Conservation (phyloP, 495 filamentous ascomycete species). For the Mytilinidion resinicola region DNA sequence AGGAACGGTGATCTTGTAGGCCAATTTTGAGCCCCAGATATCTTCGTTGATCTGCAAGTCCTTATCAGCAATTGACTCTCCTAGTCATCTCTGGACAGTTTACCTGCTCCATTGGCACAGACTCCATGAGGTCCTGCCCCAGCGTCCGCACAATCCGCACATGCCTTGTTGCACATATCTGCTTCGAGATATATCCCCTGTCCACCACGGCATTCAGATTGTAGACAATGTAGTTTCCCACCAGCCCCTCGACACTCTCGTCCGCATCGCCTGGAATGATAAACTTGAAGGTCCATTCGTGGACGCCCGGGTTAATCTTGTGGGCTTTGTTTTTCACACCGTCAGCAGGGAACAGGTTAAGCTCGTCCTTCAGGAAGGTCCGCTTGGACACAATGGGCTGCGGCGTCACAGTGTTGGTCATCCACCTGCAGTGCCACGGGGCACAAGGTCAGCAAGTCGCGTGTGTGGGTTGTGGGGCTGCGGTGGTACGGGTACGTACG, state of each 20-base stretch:
- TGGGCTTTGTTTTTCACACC: slow-evolving; percentile 44
- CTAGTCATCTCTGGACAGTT: not conserved
- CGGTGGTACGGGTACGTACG: slow-evolving; percentile 23
- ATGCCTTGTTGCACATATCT: slow-evolving; percentile 69
- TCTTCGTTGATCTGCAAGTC: slow-evolving; percentile 52
- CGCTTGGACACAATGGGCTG: slow-evolving; percentile 31
- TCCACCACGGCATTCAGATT: slow-evolving; percentile 82
- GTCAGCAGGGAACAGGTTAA: slow-evolving; percentile 26
- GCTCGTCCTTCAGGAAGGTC: slow-evolving; percentile 29
- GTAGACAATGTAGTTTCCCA: slow-evolving; percentile 75
- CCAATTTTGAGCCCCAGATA: slow-evolving; percentile 89
- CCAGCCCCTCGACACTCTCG: slow-evolving; percentile 84
- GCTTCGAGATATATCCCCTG: slow-evolving; percentile 71
- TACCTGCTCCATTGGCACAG: slow-evolving; percentile 62
- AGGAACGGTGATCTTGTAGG: slow-evolving; percentile 83
- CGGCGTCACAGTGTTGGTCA: slow-evolving; percentile 23
- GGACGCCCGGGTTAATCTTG: slow-evolving; percentile 66
- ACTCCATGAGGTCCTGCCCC: slow-evolving; percentile 69
- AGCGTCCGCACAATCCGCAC: slow-evolving; percentile 83
- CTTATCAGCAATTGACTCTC: slow-evolving; percentile 3
- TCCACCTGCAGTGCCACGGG: slow-evolving; percentile 13
- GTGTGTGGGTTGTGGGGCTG: not conserved
- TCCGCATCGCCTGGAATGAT: slow-evolving; percentile 66
- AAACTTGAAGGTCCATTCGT: slow-evolving; percentile 86
- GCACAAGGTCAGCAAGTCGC: slow-evolving; percentile 1